Conservation (phyloP, 2,329 filamentous ascomycete genomes). For the Thyridium curvatum region DNA sequence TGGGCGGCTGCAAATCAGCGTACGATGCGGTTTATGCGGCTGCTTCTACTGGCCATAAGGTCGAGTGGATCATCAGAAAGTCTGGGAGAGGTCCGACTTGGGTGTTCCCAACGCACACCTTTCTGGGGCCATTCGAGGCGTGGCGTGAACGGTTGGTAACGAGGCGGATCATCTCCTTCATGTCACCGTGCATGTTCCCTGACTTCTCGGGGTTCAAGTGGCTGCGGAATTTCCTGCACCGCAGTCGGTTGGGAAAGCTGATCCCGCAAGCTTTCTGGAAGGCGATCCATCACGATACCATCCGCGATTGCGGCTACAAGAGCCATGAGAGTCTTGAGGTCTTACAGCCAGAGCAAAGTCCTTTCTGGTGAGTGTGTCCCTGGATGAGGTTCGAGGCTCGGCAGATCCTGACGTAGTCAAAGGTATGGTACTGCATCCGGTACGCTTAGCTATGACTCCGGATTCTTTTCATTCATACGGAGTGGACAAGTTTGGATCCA, state of each 20-base stretch:
- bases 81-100: constrained; percentile 49
- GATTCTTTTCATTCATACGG: constrained; percentile 51
- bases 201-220: constrained; percentile 16
- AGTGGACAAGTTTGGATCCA: constrained; percentile 48
- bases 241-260: constrained; percentile 8
- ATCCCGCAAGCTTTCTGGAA: constrained; percentile 45
- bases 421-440: constrained; percentile 51
- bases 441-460: constrained; percentile 53
- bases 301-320: constrained; percentile 21
- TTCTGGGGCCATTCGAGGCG: constrained; percentile 42
- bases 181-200: constrained; percentile 19
- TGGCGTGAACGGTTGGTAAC: constrained; percentile 44
- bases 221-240: constrained; percentile 14
- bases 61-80: constrained; percentile 52
- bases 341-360: constrained; percentile 34
- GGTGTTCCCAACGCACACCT: constrained; percentile 38
- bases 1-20: constrained; percentile 56
- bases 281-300: constrained; percentile 26
- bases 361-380: constrained; percentile 27
- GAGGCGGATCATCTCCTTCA: constrained; percentile 38
- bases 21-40: constrained; percentile 58
- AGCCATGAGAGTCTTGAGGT: constrained; percentile 29
- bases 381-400: neutral
- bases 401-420: constrained; percentile 3
- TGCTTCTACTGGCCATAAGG: constrained; percentile 43